Evolutionary conservation across 2,329 filamentous ascomycete species (phyloP).

Genomic region (Sporothrix brasiliensis): DNA sequence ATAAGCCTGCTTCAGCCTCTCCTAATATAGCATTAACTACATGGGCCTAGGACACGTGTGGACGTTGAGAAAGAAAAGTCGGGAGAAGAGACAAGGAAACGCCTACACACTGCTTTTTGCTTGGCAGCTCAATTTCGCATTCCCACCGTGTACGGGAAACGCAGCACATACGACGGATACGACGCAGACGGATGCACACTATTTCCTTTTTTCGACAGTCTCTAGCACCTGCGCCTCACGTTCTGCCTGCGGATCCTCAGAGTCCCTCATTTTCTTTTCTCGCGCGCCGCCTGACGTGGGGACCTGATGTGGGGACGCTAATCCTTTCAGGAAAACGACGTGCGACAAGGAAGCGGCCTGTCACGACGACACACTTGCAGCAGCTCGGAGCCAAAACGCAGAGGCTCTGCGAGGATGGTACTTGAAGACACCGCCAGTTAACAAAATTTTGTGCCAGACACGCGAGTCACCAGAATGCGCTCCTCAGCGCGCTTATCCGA

Average conservation of each 20-base stretch:
- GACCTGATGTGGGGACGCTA: neutral
- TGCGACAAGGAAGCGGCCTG: neutral
- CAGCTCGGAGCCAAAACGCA: neutral
- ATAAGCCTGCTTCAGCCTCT: neutral
- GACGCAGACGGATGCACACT: slow-evolving; percentile 3
- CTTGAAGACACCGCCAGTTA: neutral
- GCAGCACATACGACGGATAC: slow-evolving; percentile 19
- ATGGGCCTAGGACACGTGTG: neutral
- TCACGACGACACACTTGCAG: neutral
- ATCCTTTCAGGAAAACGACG: neutral
- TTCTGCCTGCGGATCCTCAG: neutral
- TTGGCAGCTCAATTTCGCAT: slow-evolving; percentile 11
- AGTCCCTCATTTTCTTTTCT: slow-evolving; percentile 21
- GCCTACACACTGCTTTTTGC: neutral
- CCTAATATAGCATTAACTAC: neutral
- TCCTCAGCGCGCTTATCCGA: neutral
- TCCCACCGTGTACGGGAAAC: neutral
- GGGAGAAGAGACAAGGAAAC: neutral
- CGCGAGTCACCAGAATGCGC: neutral
- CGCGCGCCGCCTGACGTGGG: neutral
- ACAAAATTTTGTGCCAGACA: neutral
- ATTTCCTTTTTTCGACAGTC: neutral
- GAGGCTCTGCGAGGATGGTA: no score
- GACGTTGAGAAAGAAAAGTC: neutral
- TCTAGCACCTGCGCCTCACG: slow-evolving; percentile 16